Conservation (phyloP, 2,329 filamentous ascomycete species). For the Trichoderma koningiopsis region DNA sequence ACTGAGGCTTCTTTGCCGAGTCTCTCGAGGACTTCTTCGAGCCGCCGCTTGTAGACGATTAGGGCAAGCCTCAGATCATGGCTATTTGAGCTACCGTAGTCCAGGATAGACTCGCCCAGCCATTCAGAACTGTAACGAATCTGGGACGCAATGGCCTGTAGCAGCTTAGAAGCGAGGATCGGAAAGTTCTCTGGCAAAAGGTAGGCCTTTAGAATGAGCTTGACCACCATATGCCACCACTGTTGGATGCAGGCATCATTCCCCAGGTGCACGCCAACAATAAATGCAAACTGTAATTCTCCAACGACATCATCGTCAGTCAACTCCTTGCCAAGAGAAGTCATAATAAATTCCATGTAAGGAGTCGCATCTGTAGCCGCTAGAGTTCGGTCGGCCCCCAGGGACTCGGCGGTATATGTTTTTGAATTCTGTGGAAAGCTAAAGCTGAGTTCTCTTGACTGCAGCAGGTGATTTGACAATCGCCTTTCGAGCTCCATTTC, state of each 20-base stretch:
- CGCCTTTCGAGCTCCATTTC: constrained; percentile 46
- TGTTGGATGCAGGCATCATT: constrained; percentile 63
- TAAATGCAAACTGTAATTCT: constrained; percentile 62
- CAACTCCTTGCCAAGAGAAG: constrained; percentile 32
- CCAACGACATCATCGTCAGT: constrained; percentile 53
- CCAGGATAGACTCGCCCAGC: constrained; percentile 50
- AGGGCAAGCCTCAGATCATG: constrained; percentile 50
- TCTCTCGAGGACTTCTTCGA: constrained; percentile 50
- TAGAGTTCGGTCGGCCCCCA: constrained; percentile 45
- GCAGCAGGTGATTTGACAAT: constrained; percentile 39
- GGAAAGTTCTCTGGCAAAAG: constrained; percentile 48
- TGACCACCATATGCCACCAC: constrained; percentile 60
- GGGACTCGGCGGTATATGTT: constrained; percentile 45
- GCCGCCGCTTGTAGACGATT: constrained; percentile 55
- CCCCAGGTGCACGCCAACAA: constrained; percentile 59
- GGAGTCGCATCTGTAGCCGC: constrained; percentile 52
- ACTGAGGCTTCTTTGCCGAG: constrained; percentile 40
- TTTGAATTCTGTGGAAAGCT: constrained; percentile 47
- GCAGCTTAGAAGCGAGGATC: constrained; percentile 47
- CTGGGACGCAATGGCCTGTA: constrained; percentile 57
- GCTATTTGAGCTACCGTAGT: constrained; percentile 38
- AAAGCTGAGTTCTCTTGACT: constrained; percentile 50
- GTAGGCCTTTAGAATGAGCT: constrained; percentile 54
- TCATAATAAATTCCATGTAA: constrained; percentile 48
- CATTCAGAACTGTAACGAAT: constrained; percentile 54